Evolutionary conservation across 768 basidiomycete genomes (phyloP).

Genomic region (Collybia sordida): DNA sequence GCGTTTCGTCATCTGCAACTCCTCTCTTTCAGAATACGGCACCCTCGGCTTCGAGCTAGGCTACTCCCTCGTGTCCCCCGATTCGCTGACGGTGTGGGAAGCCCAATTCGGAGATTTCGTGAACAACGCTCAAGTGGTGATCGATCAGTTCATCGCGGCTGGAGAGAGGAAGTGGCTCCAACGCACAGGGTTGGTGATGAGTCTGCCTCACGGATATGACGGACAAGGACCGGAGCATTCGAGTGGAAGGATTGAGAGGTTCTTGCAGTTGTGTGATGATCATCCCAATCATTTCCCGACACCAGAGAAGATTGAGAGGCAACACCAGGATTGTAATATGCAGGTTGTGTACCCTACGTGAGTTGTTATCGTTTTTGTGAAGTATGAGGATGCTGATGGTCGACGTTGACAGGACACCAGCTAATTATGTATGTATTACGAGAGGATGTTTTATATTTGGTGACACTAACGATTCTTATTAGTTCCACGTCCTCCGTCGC

Average conservation of each 20-base stretch:
- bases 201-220: conserved; percentile 93
- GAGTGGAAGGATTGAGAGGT: conserved; percentile 91
- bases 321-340: conserved; percentile 99
- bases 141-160: conserved; percentile 97
- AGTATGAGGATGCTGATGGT: conserved; percentile 7
- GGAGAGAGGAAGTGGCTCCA: conserved; percentile 99
- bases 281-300: conserved; percentile 91
- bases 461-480: conserved; percentile 6
- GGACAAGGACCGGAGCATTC: conserved; percentile 99
- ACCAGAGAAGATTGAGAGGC: conserved; percentile 85
- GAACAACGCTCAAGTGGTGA: conserved; percentile 96
- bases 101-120: conserved; percentile 99
- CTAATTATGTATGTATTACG: conserved; percentile 72
- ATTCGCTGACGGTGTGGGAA: conserved; percentile 94
- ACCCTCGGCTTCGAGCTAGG: conserved; percentile 96
- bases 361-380: conserved; percentile 25
- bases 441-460: background rate
- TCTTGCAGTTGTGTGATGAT: conserved; percentile 97
- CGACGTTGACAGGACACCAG: conserved; percentile 67
- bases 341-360: conserved; percentile 97
- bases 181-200: conserved; percentile 87
- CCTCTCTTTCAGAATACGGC: conserved; percentile 93
- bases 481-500: conserved; percentile 96
- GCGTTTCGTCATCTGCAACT: conserved; percentile 95
- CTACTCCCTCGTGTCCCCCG: conserved; percentile 96